phyloP scores from a whole-genome alignment of 1,284 basidiomycete genomes.

The Irpex lacteus region DNA sequence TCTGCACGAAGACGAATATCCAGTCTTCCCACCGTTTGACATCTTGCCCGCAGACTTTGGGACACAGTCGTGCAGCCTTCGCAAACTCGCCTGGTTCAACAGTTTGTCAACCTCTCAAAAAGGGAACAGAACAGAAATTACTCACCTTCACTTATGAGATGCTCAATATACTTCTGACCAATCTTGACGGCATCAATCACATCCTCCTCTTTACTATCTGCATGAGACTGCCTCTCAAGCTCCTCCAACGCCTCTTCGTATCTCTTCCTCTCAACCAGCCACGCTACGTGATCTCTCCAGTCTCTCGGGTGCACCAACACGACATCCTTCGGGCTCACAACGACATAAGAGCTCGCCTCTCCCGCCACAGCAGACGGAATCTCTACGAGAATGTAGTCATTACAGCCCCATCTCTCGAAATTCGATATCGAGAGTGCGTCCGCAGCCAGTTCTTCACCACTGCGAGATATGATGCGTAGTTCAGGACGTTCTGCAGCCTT shows the following conservation, averaged over 20 bases:
- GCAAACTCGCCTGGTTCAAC: conserved; percentile 61
- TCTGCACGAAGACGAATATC: conserved; percentile 90
- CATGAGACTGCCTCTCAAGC: conserved; percentile 54
- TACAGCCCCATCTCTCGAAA: conserved; percentile 86
- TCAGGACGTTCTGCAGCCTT: conserved; percentile 88
- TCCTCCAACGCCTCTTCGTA: conserved; percentile 90
- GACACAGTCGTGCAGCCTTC: conserved; percentile 84
- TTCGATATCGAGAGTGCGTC: conserved; percentile 83
- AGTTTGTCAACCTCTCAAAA: background rate
- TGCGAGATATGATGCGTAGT: conserved; percentile 85
- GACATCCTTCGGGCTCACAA: conserved; percentile 84
- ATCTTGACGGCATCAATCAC: conserved; percentile 70
- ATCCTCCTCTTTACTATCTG: conserved; percentile 31
- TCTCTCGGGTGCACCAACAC: conserved; percentile 87
- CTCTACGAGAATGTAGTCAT: conserved; percentile 81
- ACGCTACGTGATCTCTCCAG: conserved; percentile 86
- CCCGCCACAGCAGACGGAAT: conserved; percentile 34
- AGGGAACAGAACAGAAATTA: background rate
- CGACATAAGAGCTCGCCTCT: conserved; percentile 61
- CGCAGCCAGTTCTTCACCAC: conserved; percentile 86
- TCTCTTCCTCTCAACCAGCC: conserved; percentile 80
- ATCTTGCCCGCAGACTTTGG: conserved; percentile 84
- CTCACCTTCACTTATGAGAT: conserved; percentile 74
- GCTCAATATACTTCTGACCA: conserved; percentile 81
- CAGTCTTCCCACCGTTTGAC: conserved; percentile 89